phyloP scores from a whole-genome alignment of 805 yeast genomes.

The Myxozyma nipponensis region DNA sequence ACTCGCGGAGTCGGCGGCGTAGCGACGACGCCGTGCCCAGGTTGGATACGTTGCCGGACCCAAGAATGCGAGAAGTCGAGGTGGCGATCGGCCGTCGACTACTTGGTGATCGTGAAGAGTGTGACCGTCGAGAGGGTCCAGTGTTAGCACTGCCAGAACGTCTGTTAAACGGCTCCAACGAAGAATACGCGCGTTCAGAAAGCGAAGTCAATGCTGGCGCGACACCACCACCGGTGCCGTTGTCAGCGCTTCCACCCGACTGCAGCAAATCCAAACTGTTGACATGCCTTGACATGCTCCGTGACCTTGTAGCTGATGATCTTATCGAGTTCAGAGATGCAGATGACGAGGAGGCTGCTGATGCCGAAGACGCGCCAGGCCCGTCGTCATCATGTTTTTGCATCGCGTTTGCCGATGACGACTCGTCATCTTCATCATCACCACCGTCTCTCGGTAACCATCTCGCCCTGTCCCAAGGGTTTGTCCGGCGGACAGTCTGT shows the following conservation, averaged over 20 bases:
- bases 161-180: constrained; percentile 3
- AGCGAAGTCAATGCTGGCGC: neutral
- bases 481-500: too few species aligned
- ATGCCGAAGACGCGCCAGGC: neutral
- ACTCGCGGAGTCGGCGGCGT: constrained; percentile 2
- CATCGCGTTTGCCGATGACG: neutral
- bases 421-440: neutral
- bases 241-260: neutral
- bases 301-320: neutral
- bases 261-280: neutral
- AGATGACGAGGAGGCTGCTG: neutral
- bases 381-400: neutral
- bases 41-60: neutral
- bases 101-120: constrained; percentile 1
- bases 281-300: neutral
- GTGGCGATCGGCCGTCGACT: constrained; percentile 4
- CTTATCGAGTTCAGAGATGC: neutral
- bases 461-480: neutral
- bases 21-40: neutral
- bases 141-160: neutral
- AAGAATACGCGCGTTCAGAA: neutral
- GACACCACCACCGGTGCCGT: neutral
- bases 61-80: constrained; percentile 7
- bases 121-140: neutral
- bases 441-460: neutral